A percentile compares a stretch with the other conserved stretches of the same genome.
These are phyloP conservation scores for Borealophlyctis nickersoniae DNA, from an alignment of 192 early-diverging fungal species.

Conservation along the genomic window DNA sequence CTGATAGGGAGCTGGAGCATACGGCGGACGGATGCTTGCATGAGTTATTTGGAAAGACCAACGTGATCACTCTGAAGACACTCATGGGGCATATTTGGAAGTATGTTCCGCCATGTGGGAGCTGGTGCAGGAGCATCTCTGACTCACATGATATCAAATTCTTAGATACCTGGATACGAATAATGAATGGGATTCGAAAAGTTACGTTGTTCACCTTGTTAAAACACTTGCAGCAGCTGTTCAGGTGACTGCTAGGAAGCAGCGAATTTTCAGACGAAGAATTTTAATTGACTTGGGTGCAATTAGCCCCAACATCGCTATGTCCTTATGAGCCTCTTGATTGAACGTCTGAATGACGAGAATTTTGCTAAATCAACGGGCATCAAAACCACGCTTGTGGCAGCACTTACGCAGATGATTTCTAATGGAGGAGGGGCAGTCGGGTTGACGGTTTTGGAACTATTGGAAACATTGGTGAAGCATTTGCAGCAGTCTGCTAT, in stretches of 20 bases:
- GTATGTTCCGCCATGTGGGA: too few species aligned
- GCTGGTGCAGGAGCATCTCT: too few species aligned
- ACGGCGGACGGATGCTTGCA: slow-evolving; percentile 12
- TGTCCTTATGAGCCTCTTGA: slow-evolving; percentile 17
- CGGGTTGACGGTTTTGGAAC: slow-evolving; percentile 32
- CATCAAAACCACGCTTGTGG: slow-evolving; percentile 22
- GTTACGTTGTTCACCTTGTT: slow-evolving; percentile 16
- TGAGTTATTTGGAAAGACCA: slow-evolving; percentile 8
- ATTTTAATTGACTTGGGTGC: background rate
- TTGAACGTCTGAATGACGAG: slow-evolving; percentile 24
- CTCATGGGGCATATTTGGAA: too few species aligned
- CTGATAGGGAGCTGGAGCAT: slow-evolving; percentile 23
- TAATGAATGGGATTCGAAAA: slow-evolving; percentile 11
- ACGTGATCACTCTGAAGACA: slow-evolving; percentile 11
- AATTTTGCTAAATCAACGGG: background rate
- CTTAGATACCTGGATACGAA: slow-evolving; percentile 27
- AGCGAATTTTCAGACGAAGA: background rate
- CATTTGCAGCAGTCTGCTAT: slow-evolving; percentile 6
- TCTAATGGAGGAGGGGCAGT: slow-evolving; percentile 12
- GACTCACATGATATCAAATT: too few species aligned
- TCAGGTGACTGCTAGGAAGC: background rate
- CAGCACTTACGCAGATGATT: slow-evolving; percentile 11
- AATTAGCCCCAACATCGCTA: slow-evolving; percentile 27
- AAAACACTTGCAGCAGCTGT: slow-evolving; percentile 6
- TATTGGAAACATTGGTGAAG: slow-evolving; percentile 28